Evolutionary conservation across 2,329 filamentous ascomycete genomes (phyloP).

Genomic region (Epichloe sp.): DNA sequence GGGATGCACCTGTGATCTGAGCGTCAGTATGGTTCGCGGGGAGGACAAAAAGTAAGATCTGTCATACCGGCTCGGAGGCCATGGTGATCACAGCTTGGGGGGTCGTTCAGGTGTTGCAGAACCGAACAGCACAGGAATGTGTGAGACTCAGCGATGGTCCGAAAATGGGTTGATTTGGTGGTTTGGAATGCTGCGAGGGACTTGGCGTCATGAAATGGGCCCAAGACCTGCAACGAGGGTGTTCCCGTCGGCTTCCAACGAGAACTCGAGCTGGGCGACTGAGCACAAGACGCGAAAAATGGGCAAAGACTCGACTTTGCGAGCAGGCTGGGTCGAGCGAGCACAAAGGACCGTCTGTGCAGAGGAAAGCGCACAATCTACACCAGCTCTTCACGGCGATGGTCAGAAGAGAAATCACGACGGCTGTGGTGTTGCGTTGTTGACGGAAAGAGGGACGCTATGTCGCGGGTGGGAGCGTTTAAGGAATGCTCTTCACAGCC

Average conservation of each 20-base stretch:
- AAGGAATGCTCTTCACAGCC: slow-evolving; percentile 7
- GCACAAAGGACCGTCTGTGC: background rate
- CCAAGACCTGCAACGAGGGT: background rate
- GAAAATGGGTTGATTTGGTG: slow-evolving; percentile 1
- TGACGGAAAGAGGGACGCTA: background rate
- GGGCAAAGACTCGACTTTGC: background rate
- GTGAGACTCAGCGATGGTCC: slow-evolving; percentile 11
- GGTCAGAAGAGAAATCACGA: background rate
- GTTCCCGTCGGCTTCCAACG: background rate
- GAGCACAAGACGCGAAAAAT: background rate
- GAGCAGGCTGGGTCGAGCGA: background rate
- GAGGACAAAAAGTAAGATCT: slow-evolving; percentile 8
- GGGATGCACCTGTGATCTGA: slow-evolving; percentile 49
- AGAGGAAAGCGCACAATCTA: background rate
- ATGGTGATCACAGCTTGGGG: slow-evolving; percentile 17
- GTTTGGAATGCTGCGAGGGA: slow-evolving; percentile 17
- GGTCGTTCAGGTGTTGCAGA: slow-evolving; percentile 9
- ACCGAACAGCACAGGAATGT: slow-evolving; percentile 15
- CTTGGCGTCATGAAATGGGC: background rate
- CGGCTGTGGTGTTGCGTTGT: background rate
- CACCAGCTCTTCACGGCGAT: background rate
- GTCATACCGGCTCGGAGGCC: slow-evolving; percentile 26
- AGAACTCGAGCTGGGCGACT: background rate
- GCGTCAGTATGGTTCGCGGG: slow-evolving; percentile 5
- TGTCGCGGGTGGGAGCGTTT: slow-evolving; percentile 4